phyloP scores from a whole-genome alignment of 305 asterid genomes.

The Plantago coronopus region DNA sequence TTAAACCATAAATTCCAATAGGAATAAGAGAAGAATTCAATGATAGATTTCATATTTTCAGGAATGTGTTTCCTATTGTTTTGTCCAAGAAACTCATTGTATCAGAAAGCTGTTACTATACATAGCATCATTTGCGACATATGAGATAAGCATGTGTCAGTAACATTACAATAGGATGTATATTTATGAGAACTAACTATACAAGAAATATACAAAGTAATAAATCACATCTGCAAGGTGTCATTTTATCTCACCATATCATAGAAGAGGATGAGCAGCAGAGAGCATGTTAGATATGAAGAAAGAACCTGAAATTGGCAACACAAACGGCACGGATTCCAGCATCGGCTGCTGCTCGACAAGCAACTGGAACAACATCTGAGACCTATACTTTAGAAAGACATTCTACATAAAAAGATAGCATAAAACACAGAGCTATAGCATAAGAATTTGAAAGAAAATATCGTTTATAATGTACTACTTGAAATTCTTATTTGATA shows the following conservation, averaged over 20 bases:
- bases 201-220: too few species aligned
- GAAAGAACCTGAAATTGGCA: slow-evolving; percentile 74
- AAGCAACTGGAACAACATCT: slow-evolving; percentile 97
- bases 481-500: not conserved
- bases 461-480: not conserved
- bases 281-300: not conserved
- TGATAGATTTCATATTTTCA: not conserved
- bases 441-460: slow-evolving; percentile 1
- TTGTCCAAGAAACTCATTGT: not conserved
- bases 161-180: not conserved
- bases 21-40: not conserved
- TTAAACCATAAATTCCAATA: too few species aligned
- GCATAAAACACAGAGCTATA: not conserved
- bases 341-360: slow-evolving; percentile 99
- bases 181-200: not conserved
- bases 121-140: not conserved
- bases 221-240: not conserved
- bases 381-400: slow-evolving; percentile 54
- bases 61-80: not conserved
- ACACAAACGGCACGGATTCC: slow-evolving; percentile 92
- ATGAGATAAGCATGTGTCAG: slow-evolving; percentile 1
- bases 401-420: not conserved
- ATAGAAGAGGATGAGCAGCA: not conserved
- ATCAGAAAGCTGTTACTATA: not conserved
- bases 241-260: too few species aligned